Evolutionary conservation across 2,329 filamentous ascomycete genomes (phyloP).

Genomic region (Paracorniculantispora psalliotae): DNA sequence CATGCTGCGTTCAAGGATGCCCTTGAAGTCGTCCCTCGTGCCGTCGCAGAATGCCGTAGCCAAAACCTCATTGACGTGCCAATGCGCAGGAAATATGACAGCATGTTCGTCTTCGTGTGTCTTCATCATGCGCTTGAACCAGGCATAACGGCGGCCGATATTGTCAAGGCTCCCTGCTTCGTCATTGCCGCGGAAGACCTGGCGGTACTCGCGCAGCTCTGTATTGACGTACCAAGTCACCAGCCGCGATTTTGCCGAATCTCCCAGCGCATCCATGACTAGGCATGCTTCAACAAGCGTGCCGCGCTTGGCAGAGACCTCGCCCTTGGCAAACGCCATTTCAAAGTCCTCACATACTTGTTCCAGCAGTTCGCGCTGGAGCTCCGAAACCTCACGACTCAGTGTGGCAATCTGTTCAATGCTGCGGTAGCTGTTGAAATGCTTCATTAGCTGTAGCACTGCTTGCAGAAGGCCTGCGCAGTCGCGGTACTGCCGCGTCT

Average conservation of each 20-base stretch:
- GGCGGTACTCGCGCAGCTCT: conserved; percentile 88
- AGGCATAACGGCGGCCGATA: conserved; percentile 88
- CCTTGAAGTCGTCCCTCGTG: conserved; percentile 91
- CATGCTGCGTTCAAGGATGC: conserved; percentile 84
- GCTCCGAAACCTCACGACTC: conserved; percentile 85
- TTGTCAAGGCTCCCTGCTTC: conserved; percentile 96
- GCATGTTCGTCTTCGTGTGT: conserved; percentile 92
- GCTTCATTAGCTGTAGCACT: conserved; percentile 93
- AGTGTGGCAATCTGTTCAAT: conserved; percentile 96
- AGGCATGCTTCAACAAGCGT: conserved; percentile 81
- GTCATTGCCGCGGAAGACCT: conserved; percentile 93
- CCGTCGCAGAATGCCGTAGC: conserved; percentile 93
- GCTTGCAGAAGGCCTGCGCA: conserved; percentile 91
- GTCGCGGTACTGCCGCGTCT: conserved; percentile 86
- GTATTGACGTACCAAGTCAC: conserved; percentile 99
- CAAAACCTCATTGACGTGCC: conserved; percentile 86
- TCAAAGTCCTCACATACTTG: conserved; percentile 99
- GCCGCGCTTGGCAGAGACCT: conserved; percentile 64
- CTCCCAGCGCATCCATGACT: conserved; percentile 92
- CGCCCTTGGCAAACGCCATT: conserved; percentile 83
- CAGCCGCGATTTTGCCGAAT: conserved; percentile 73
- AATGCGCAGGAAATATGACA: conserved; percentile 76
- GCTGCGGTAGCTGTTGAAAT: conserved; percentile 96
- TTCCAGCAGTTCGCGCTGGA: conserved; percentile 88
- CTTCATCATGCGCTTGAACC: conserved; percentile 95